phyloP scores from a whole-genome alignment of 23 red algal species.

The Chondrus crispus region DNA sequence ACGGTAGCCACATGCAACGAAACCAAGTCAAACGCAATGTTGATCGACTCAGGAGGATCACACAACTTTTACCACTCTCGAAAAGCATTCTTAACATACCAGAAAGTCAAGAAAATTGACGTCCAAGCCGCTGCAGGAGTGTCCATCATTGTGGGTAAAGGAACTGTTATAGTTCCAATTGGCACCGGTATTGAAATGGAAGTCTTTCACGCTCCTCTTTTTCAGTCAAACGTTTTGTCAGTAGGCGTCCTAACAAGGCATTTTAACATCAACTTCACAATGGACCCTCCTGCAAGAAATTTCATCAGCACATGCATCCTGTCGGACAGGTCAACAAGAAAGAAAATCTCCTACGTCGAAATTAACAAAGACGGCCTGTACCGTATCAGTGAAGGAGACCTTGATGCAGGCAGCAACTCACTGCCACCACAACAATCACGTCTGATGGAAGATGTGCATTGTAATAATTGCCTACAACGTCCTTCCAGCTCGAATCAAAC shows the following conservation, averaged over 20 bases:
- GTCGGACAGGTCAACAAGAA: background rate
- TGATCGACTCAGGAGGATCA: background rate
- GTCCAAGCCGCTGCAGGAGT: background rate
- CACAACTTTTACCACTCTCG: background rate
- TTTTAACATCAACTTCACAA: background rate
- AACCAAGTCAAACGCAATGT: background rate
- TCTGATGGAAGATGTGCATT: too few species aligned
- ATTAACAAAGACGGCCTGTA: background rate
- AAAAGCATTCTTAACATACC: background rate
- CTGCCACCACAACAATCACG: background rate
- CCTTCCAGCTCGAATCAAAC: too few species aligned
- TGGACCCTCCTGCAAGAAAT: background rate
- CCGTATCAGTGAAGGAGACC: background rate
- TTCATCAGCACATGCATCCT: background rate
- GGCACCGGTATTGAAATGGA: background rate
- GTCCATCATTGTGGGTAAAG: background rate
- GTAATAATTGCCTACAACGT: too few species aligned
- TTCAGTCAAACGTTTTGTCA: background rate
- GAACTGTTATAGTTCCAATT: background rate
- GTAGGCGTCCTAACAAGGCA: background rate
- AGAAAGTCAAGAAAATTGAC: background rate
- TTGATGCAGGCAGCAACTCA: too few species aligned
- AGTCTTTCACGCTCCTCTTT: background rate
- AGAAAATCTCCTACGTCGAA: background rate
- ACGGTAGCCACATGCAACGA: background rate